These are phyloP conservation scores for Trichoderma oligosporum DNA, from an alignment of 2,329 filamentous ascomycete genomes.

Conservation along the genomic window DNA sequence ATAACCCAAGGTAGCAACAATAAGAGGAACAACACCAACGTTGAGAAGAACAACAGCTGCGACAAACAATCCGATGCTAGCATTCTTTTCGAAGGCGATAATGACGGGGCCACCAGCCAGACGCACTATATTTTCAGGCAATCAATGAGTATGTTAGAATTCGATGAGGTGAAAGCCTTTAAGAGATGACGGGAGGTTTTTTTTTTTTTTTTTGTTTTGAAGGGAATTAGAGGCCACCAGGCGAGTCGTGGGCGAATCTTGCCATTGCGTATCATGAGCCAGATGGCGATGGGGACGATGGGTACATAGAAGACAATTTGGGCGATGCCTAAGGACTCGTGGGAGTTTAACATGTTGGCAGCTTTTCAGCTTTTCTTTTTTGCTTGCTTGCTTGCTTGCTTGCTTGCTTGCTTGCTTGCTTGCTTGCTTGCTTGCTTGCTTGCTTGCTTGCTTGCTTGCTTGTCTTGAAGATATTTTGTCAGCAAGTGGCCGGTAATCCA, in stretches of 20 bases:
- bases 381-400: no score
- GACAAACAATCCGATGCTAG: constrained; percentile 26
- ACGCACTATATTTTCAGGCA: constrained; percentile 25
- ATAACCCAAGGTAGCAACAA: constrained; percentile 28
- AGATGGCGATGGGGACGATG: constrained; percentile 26
- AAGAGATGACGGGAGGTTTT: no score
- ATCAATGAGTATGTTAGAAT: not conserved
- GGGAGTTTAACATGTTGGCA: constrained; percentile 23
- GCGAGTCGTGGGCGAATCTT: constrained; percentile 28
- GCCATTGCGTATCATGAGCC: constrained; percentile 27
- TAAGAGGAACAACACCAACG: constrained; percentile 29
- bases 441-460: no score
- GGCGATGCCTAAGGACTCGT: constrained; percentile 26
- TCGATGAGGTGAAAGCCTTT: no score
- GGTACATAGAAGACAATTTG: constrained; percentile 29
- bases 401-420: no score
- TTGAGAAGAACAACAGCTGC: constrained; percentile 30
- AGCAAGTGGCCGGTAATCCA: no score
- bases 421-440: no score
- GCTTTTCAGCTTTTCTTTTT: no score
- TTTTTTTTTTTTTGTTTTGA: no score
- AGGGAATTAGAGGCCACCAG: constrained; percentile 29
- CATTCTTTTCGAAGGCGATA: constrained; percentile 25
- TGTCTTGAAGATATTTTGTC: no score
- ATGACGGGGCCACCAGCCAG: constrained; percentile 29